phyloP scores from a whole-genome alignment of 1,284 basidiomycete genomes.

The Meripilus lineatus region DNA sequence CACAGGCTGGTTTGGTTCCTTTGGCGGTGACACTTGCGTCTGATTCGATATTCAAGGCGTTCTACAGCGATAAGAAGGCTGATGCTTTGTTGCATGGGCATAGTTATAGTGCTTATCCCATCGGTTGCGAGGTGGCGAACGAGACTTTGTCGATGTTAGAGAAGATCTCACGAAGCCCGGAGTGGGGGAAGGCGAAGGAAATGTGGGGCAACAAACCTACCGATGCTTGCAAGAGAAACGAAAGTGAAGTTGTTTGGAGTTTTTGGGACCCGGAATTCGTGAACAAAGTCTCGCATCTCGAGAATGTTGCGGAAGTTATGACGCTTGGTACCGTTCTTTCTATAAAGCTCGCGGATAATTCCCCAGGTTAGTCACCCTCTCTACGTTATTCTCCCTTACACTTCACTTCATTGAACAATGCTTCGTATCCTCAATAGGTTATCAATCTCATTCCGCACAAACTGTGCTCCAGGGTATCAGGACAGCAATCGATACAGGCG shows the following conservation, averaged over 20 bases:
- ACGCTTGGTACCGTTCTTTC: conserved; percentile 80
- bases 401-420: conserved; percentile 1
- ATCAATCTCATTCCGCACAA: conserved; percentile 72
- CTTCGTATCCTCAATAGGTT: conserved; percentile 48
- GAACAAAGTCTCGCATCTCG: conserved; percentile 50
- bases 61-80: conserved; percentile 72
- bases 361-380: conserved; percentile 42
- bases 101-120: conserved; percentile 89
- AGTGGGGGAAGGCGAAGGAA: conserved; percentile 51
- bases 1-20: conserved; percentile 90
- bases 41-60: conserved; percentile 76
- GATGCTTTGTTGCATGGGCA: conserved; percentile 93
- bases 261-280: conserved; percentile 84
- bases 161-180: conserved; percentile 38
- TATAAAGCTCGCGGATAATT: conserved; percentile 66
- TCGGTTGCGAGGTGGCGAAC: conserved; percentile 90
- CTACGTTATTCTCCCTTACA: not conserved
- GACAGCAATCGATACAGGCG: conserved; percentile 17
- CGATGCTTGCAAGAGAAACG: not conserved
- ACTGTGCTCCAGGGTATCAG: conserved; percentile 49
- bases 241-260: conserved; percentile 60
- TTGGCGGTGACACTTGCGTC: conserved; percentile 83
- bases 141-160: conserved; percentile 71
- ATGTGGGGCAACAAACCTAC: conserved; percentile 35
- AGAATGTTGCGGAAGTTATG: conserved; percentile 28